phyloP scores from a whole-genome alignment of 2,329 filamentous ascomycete species.

The Penicillium concentricum region DNA sequence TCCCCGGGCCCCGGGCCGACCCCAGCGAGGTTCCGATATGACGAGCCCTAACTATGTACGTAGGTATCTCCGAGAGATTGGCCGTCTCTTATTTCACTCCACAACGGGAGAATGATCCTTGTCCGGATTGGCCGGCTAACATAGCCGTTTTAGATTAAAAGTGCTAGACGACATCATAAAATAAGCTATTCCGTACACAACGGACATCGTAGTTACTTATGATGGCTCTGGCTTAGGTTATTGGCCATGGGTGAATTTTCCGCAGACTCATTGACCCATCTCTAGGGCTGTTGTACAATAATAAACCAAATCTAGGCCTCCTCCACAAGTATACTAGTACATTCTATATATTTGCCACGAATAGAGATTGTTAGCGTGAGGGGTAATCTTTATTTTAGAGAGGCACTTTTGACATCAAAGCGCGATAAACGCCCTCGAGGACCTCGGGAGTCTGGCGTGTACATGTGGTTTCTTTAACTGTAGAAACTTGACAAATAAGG shows the following conservation, averaged over 20 bases:
- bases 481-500: too few relatives aligned
- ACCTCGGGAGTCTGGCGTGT: too few relatives aligned
- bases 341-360: background rate
- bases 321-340: background rate
- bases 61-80: too few relatives aligned
- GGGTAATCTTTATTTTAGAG: background rate
- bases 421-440: too few relatives aligned
- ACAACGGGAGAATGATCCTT: background rate
- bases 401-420: too few relatives aligned
- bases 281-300: background rate
- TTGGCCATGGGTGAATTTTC: background rate
- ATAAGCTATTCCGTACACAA: too few relatives aligned
- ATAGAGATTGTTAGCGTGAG: background rate
- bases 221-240: background rate
- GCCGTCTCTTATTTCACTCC: background rate
- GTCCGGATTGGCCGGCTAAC: background rate
- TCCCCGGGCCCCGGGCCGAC: background rate
- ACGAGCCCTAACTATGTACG: too few relatives aligned
- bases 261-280: background rate
- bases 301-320: background rate
- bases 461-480: too few relatives aligned
- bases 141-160: background rate
- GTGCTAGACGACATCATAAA: background rate
- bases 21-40: background rate
- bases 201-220: too few relatives aligned